These are phyloP conservation scores for Fusarium succisae DNA, from an alignment of 2,329 filamentous ascomycete genomes.

Conservation along the genomic window DNA sequence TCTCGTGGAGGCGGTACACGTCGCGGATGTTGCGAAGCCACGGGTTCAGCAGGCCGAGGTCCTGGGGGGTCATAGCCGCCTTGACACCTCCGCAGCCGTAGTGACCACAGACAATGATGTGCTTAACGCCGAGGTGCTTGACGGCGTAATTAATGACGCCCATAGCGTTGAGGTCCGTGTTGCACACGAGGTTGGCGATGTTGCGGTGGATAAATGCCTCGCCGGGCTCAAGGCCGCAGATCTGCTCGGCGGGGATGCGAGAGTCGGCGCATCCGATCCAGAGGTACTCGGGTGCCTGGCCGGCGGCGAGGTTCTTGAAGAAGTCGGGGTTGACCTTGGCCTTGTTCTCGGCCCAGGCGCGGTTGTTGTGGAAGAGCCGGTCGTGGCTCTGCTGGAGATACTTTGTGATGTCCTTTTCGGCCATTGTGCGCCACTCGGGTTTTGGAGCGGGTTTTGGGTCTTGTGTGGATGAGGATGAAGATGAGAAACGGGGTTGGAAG, in stretches of 20 bases:
- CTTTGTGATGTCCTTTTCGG: slow-evolving; percentile 55
- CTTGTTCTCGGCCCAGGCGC: slow-evolving; percentile 71
- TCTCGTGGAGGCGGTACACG: slow-evolving; percentile 76
- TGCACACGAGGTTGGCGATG: slow-evolving; percentile 87
- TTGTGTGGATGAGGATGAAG: neutral
- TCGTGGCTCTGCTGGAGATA: slow-evolving; percentile 73
- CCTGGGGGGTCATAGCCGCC: slow-evolving; percentile 76
- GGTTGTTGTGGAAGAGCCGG: slow-evolving; percentile 75
- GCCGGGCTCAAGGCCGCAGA: slow-evolving; percentile 84
- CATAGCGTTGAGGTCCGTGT: slow-evolving; percentile 81
- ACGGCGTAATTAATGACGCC: slow-evolving; percentile 90
- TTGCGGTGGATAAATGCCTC: slow-evolving; percentile 96
- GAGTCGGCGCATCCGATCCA: slow-evolving; percentile 95
- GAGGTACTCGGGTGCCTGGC: slow-evolving; percentile 76
- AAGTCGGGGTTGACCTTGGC: slow-evolving; percentile 67
- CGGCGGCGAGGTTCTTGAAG: slow-evolving; percentile 70
- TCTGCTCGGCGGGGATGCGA: slow-evolving; percentile 89
- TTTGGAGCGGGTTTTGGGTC: slow-evolving; percentile 6
- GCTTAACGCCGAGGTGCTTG: slow-evolving; percentile 80
- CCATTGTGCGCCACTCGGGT: slow-evolving; percentile 44
- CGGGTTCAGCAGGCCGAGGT: slow-evolving; percentile 76
- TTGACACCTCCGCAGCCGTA: slow-evolving; percentile 82
- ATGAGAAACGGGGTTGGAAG: slow-evolving; percentile 15
- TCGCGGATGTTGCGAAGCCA: slow-evolving; percentile 80
- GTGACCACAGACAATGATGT: slow-evolving; percentile 82